Conservation (phyloP, 192 early-diverging fungal genomes). For the Obelidium mucronatum region DNA sequence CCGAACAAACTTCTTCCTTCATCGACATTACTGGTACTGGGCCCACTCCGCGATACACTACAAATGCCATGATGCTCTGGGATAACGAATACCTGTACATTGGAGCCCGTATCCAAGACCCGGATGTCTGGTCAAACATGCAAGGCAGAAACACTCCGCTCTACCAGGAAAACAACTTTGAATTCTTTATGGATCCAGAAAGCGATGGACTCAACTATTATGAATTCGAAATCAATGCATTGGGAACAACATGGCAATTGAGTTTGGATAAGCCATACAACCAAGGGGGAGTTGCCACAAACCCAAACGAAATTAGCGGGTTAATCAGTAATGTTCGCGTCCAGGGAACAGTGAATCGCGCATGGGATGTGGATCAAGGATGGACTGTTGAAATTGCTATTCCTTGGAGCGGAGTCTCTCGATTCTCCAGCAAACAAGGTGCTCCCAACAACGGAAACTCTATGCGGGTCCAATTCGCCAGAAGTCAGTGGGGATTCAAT, state of each 20-base stretch:
- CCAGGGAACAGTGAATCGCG: constrained; percentile 23
- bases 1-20: background rate
- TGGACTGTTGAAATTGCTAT: constrained; percentile 26
- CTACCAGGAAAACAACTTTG: constrained; percentile 32
- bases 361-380: constrained; percentile 19
- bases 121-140: constrained; percentile 28
- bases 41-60: background rate
- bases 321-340: constrained; percentile 8
- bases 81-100: constrained; percentile 20
- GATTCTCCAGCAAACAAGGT: background rate
- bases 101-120: constrained; percentile 3
- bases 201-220: constrained; percentile 32
- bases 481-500: background rate
- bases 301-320: constrained; percentile 6
- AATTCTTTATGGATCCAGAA: constrained; percentile 27
- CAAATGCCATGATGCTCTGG: constrained; percentile 21
- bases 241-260: constrained; percentile 27
- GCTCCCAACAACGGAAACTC: background rate
- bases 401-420: background rate
- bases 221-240: constrained; percentile 30
- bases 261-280: constrained; percentile 24
- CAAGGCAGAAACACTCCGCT: constrained; percentile 1
- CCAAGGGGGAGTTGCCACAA: constrained; percentile 9
- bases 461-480: background rate
- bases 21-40: background rate